Evolutionary conservation across 163 green algal species (phyloP), one percentile per base, ranked within the genome.

Genomic region (Chlorella variabilis): DNA sequence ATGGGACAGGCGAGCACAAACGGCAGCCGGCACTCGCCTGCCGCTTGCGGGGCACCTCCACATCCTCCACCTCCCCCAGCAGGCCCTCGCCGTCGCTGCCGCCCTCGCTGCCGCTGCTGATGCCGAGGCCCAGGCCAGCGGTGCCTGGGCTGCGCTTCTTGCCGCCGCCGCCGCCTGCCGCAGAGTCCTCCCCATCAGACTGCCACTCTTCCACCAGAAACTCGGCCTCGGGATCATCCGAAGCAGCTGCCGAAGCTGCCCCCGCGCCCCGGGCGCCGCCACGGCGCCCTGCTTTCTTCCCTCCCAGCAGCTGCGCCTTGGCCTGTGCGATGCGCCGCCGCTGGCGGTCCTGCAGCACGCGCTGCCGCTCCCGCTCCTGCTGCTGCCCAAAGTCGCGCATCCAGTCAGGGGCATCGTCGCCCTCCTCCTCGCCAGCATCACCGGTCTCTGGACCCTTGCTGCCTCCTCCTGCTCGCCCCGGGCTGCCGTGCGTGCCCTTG

Each of bases 151-250:
- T 45, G 42, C 61, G 75, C 42, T 75, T 75, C 7, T 62, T 21
- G 3, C 25, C 27, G 6, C 45, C 17, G 38, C 6, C 20, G 73
- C 23, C 39, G 3, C 34, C 75, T 11, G 59, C 11, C 0, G 39
- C 51, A 0, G 34, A 25, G 0, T 18, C 39, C 20, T 71, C 62
- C 21, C 42, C 49, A 17, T 42, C 66, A 29, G 62, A 67, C 21
- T 77, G 45, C 58, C 86, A 71, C 13, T 88, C 82, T 20, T 84
- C 84, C 71, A 91, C 42, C 42, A 91, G 58, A 61, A 89, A 91
- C 51, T 88, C 87, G 2, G 75, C 73, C 11, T 91, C 87, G 0
- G 49, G 54, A 18, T 78, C 78, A 17, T 38, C 31, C 54, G n/a
- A n/a, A n/a, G n/a, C n/a, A n/a, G 49, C 23, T 21, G 17, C 63